Base-by-base conservation (phyloP, 2,329 filamentous ascomycete genomes). In the Thelonectria rubi region DNA sequence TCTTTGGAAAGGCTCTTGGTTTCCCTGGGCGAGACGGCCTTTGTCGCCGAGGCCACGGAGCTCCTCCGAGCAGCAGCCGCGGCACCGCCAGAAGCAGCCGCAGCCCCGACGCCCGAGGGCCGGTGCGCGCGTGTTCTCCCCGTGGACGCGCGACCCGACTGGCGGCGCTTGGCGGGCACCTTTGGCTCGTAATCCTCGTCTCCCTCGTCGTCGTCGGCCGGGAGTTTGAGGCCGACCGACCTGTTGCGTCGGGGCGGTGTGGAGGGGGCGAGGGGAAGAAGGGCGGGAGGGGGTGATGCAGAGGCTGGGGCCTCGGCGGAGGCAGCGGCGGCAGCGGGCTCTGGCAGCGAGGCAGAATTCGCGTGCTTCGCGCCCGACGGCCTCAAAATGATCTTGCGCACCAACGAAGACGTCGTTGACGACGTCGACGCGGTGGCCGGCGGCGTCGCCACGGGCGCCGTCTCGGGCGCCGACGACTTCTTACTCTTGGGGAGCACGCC, bases 401-500 rank as follows among this genome's bases (percentile, higher is more conserved):
- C 75, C 30, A 67, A 60, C 17, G 65, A 66, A n/a, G n/a, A n/a
- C n/a, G n/a, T n/a, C 54, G 61, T 65, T 55, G 24, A 7, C 4
- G 24, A 4, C 24, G 24, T 24, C 24, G 24, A 4, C 24, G 7
- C 24, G 24, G 24, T 7, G 4, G 7, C 24, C 4, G 24, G 24
- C 24, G 24, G 4, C 24, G 24, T 24, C 24, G 24, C 24, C 24
- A 4, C 24, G 24, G 24, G 4, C 24, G 24, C 24, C 7, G 71
- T 68, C 62, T 76, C 69, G 51, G 63, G 70, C 10, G 65, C 75
- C 21, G 65, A 75, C 21, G 65, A 69, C 71, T 74, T 78, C 73
- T 80, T 82, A 39, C 76, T 84, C 77, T 86, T 87, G 12, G 93
- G 93, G 68, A 88, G 82, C 56, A 88, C 84, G 42, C 93, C 93